Evolutionary conservation across 1,284 basidiomycete genomes (phyloP), one percentile per base, ranked within the genome.

Genomic region (Malassezia nana): DNA sequence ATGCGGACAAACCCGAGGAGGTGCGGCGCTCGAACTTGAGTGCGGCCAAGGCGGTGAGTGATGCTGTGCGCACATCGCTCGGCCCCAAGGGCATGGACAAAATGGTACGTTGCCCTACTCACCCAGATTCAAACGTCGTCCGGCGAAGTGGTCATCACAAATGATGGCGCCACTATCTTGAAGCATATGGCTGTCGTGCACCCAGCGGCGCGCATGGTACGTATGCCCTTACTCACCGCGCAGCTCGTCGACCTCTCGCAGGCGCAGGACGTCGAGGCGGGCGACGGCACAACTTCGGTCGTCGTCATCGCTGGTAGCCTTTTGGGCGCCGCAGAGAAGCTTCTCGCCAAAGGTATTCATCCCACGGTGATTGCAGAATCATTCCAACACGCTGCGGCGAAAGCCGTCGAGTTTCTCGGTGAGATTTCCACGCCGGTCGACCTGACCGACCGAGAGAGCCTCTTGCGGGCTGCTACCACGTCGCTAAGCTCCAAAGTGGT

Each of bases 41-140:
- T 18, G 66, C 66, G 18, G 66, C 72, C 35, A 69, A 70, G 94
- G 92, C 94, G 30, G 94, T 99, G 68, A 90, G 89, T 67, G 92
- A 96, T 78, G 92, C 90, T 48, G 89, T 99, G 31, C 81, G 94
- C 69, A 98, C 94, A 46, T 95, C 90, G 47, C 78, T 99, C 61
- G 94, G 94, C 16, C 94, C 94, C 42, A 85, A 88, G 76, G 94
- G 94, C 64, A 98, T 98, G 94, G 94, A 98, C 79, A 96, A 95
- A 79, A 95, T 95, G 91, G 90, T 61, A 31, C 48, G 57, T 49
- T 24, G 42, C 13, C 15, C 29, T 31, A 8, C 29, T 31, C 9
- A 51, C 42, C 1, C 4, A 51, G 46, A 98, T 99, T 74, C 90
- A 95, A 82, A 98, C 92, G 5, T 78, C 88, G 5, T 89, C 87